Base-by-base conservation (phyloP, 106 monocot species). In the Vanilla planifolia region DNA sequence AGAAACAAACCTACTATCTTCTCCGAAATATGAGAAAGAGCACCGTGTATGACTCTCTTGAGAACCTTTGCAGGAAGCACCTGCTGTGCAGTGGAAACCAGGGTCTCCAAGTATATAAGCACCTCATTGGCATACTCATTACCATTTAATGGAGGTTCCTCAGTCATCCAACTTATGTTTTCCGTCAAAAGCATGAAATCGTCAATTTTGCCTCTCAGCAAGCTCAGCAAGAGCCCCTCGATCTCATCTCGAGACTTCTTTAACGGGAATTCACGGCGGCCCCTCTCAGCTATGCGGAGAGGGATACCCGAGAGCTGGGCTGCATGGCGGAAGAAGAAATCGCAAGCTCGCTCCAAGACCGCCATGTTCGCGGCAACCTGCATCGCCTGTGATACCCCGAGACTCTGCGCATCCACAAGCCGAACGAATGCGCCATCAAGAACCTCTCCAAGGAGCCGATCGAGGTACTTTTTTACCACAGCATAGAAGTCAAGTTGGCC, bases 351-450 rank as follows among this genome's bases (percentile, higher is more conserved):
- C 71, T 98, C 98, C 30, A 92, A 67, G 5, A 83, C 98, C 0
- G 75, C 71, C 98, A 98, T 98, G 51, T 98, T 98, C 19, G 98
- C 92, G 4, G 92, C 76, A 6, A 88, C 98, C 67, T 92, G 98
- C 88, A 98, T 98, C 5, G 98, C 98, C 62, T 88, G 92, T 4
- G 98, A 82, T 4, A 87, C 87, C 4, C 76, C 84, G 8, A 88
- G 75, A 5, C 74, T 55, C 15, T 88, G 74, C 0, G 81, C 74
- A 9, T 76, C 70, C 1, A 85, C 85, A 14, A 92, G 75, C 58
- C 51, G 74, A 25, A 85, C 61, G 44, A 98, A 63, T 13, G 98
- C 71, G n/a, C 73, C 85, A 50, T 98, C 98, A 3, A 98, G 53
- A 19, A 75, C 92, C 44, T 92, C 92, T 3, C 67, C 60, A 16